These are phyloP conservation scores for Penicillium paxilli DNA, from an alignment of 495 filamentous ascomycete genomes.

Conservation along the genomic window DNA sequence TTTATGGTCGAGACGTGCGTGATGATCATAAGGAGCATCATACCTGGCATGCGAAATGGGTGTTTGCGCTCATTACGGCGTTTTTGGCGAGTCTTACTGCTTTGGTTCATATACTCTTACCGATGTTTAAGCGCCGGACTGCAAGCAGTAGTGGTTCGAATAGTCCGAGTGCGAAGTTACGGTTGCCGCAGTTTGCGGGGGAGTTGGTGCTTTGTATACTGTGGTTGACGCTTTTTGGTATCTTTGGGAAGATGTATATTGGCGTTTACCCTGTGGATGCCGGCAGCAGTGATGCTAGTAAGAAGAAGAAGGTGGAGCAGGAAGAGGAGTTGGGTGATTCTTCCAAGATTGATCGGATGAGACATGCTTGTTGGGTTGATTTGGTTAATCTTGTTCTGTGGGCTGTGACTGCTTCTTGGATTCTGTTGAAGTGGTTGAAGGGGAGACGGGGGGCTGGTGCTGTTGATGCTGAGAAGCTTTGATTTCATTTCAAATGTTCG, in stretches of 20 bases:
- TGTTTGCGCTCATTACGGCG: slow-evolving; percentile 69
- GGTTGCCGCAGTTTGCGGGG: slow-evolving; percentile 61
- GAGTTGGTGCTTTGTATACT: slow-evolving; percentile 68
- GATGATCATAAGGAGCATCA: slow-evolving; percentile 51
- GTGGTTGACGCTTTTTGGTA: slow-evolving; percentile 77
- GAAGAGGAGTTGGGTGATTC: slow-evolving; percentile 36
- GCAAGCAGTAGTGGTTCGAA: slow-evolving; percentile 31
- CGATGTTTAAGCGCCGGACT: slow-evolving; percentile 40
- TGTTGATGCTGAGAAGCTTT: slow-evolving; percentile 22
- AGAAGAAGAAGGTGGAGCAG: slow-evolving; percentile 25
- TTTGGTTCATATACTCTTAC: slow-evolving; percentile 58
- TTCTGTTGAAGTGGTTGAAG: slow-evolving; percentile 40
- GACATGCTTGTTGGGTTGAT: slow-evolving; percentile 84
- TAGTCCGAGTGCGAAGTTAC: slow-evolving; percentile 5
- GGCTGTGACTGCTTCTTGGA: slow-evolving; percentile 55
- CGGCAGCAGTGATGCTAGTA: too few relatives aligned
- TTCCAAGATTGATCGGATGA: slow-evolving; percentile 65
- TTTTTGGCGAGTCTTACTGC: slow-evolving; percentile 60
- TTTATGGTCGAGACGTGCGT: slow-evolving; percentile 74
- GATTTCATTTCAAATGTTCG: too few relatives aligned
- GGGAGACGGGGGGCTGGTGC: slow-evolving; percentile 8
- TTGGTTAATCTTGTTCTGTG: slow-evolving; percentile 71
- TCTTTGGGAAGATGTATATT: slow-evolving; percentile 82
- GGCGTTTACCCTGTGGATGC: slow-evolving; percentile 50
- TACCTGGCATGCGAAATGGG: slow-evolving; percentile 66